Conservation (phyloP, 129 eudicot genomes). For the Flaveria linearis region DNA sequence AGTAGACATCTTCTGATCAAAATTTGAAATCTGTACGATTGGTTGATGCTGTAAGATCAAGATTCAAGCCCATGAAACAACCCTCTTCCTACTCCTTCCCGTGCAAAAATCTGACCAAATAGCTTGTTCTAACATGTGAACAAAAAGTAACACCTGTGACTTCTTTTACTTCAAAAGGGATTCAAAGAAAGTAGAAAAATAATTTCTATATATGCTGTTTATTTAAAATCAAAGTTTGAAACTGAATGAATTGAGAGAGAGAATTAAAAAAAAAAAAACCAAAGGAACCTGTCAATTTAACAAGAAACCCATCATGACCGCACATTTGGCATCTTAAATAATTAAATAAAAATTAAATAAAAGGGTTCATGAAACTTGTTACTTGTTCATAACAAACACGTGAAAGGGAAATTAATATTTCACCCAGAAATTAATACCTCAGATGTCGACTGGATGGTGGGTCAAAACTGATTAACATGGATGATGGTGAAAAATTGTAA, state of each 20-base stretch:
- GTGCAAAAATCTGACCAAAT: too few species aligned
- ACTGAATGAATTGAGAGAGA: conserved; percentile 31
- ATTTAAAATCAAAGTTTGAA: conserved; percentile 20
- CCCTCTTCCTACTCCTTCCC: not conserved
- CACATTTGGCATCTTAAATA: conserved; percentile 39
- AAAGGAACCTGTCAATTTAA: conserved; percentile 30
- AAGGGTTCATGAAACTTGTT: conserved; percentile 2
- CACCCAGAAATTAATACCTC: too few species aligned
- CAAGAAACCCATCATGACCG: conserved; percentile 31
- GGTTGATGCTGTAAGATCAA: conserved; percentile 1
- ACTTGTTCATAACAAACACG: not conserved
- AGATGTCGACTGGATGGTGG: too few species aligned
- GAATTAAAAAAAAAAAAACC: not conserved
- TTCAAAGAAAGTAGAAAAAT: conserved; percentile 15
- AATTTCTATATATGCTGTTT: not conserved
- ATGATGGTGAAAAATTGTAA: too few species aligned
- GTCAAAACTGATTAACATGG: too few species aligned
- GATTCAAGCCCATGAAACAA: conserved; percentile 16
- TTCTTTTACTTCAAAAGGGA: conserved; percentile 18
- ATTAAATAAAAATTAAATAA: not conserved
- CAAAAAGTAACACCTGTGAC: conserved; percentile 29
- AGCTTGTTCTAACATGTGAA: conserved; percentile 22
- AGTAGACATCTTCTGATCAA: conserved; percentile 19
- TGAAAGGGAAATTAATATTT: too few species aligned
- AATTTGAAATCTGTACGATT: not conserved